These are phyloP conservation scores for Sesbania bispinosa DNA, from an alignment of 306 rosid species.

Conservation along the genomic window DNA sequence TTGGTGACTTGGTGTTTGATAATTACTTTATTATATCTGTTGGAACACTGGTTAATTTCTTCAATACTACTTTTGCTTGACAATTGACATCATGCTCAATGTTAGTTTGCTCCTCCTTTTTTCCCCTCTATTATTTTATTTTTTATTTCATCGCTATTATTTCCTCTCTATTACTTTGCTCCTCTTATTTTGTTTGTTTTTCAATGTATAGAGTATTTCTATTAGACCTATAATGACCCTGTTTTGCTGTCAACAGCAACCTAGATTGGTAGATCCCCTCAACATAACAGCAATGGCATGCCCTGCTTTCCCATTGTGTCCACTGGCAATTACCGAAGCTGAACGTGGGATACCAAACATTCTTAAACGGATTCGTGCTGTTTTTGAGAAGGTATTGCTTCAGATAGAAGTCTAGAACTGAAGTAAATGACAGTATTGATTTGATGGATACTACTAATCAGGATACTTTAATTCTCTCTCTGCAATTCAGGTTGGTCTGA, in stretches of 20 bases:
- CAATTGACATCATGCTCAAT: background rate
- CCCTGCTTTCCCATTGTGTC: constrained; percentile 97
- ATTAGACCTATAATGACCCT: constrained; percentile 25
- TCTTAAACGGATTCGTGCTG: constrained; percentile 86
- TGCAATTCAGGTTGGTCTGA: constrained; percentile 78
- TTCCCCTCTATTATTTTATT: too few relatives aligned
- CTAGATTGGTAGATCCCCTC: constrained; percentile 87
- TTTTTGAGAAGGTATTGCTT: constrained; percentile 80
- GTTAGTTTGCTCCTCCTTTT: background rate
- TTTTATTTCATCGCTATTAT: background rate
- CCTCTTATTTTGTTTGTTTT: background rate
- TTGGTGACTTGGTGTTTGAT: background rate
- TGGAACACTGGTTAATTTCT: constrained; percentile 5
- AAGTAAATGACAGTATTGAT: background rate
- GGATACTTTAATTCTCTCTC: background rate
- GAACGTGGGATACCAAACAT: constrained; percentile 90
- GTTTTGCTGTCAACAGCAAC: constrained; percentile 55
- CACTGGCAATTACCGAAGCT: constrained; percentile 94
- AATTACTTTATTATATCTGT: background rate
- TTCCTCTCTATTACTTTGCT: background rate
- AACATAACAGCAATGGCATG: constrained; percentile 97
- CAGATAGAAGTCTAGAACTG: background rate
- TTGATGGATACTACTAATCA: constrained; percentile 11
- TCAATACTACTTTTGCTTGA: background rate
- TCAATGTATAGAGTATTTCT: background rate